phyloP scores from a whole-genome alignment of 164 flowering plant genomes.

The Saururus chinensis region DNA sequence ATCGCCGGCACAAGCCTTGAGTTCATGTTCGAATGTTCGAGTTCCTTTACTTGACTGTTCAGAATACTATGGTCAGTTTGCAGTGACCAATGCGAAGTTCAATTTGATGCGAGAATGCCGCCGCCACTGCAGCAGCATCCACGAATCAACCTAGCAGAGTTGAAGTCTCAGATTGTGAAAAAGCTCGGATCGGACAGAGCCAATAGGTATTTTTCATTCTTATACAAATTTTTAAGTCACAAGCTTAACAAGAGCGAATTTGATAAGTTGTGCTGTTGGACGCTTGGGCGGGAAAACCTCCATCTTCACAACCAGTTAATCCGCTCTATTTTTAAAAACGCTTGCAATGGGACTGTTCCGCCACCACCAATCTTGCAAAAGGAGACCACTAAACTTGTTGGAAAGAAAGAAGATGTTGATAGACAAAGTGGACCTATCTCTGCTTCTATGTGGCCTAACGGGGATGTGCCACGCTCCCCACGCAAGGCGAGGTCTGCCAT shows the following conservation, averaged over 20 bases:
- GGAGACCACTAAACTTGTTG: conserved; percentile 27
- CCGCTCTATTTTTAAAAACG: conserved; percentile 75
- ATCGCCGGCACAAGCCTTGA: conserved; percentile 22
- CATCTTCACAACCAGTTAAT: conserved; percentile 73
- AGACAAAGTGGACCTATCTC: conserved; percentile 30
- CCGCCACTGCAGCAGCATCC: conserved; percentile 48
- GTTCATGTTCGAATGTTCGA: conserved; percentile 9
- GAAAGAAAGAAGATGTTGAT: conserved; percentile 40
- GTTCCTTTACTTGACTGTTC: background rate
- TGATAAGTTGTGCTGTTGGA: conserved; percentile 50
- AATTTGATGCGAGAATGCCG: conserved; percentile 44
- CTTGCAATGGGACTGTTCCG: conserved; percentile 55
- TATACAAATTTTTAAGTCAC: conserved; percentile 62
- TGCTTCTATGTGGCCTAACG: conserved; percentile 57
- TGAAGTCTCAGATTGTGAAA: conserved; percentile 76
- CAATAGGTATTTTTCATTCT: conserved; percentile 48
- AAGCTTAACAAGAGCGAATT: conserved; percentile 75
- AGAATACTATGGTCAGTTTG: background rate
- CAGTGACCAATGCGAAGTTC: conserved; percentile 15
- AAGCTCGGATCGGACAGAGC: conserved; percentile 76
- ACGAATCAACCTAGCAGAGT: conserved; percentile 65
- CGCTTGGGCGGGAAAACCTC: conserved; percentile 72
- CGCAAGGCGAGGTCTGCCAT: conserved; percentile 53
- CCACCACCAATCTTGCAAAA: conserved; percentile 30
- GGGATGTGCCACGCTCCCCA: conserved; percentile 57